Evolutionary conservation across 345 rosid genomes (phyloP).

Genomic region (Linum lewisii): DNA sequence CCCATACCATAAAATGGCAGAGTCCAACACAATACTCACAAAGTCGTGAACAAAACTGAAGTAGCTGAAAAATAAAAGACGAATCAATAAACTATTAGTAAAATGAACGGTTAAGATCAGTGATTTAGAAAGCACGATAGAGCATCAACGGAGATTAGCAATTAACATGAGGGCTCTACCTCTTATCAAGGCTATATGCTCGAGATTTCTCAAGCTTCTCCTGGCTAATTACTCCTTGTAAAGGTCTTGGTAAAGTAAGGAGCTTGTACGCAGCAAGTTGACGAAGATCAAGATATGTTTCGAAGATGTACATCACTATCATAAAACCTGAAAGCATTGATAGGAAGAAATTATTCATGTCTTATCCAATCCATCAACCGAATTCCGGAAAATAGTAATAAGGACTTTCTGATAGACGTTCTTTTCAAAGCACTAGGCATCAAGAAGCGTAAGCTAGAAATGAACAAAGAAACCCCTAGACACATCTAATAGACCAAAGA

Average conservation of each 20-base stretch:
- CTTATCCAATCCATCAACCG: neutral
- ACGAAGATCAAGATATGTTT: constrained; percentile 76
- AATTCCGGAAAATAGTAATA: neutral
- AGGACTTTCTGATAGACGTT: neutral
- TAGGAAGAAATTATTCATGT: neutral
- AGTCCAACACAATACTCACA: constrained; percentile 80
- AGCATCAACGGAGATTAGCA: no score
- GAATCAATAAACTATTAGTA: neutral
- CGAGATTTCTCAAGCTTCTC: constrained; percentile 90
- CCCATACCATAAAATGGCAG: constrained; percentile 84
- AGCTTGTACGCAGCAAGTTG: constrained; percentile 76
- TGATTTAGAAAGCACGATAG: neutral
- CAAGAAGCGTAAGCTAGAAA: neutral
- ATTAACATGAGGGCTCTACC: constrained; percentile 26
- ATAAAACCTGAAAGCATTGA: constrained; percentile 57
- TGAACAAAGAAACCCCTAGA: neutral
- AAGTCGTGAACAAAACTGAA: constrained; percentile 86
- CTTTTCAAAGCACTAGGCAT: neutral
- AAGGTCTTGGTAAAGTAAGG: constrained; percentile 76
- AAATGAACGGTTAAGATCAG: constrained; percentile 2
- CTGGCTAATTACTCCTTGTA: constrained; percentile 85
- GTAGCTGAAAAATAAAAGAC: constrained; percentile 42
- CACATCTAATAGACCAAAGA: neutral
- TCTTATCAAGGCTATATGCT: constrained; percentile 93
- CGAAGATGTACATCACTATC: constrained; percentile 82